These are phyloP conservation scores for Leucocoprinus sp. DNA, from an alignment of 768 basidiomycete genomes.

Conservation along the genomic window DNA sequence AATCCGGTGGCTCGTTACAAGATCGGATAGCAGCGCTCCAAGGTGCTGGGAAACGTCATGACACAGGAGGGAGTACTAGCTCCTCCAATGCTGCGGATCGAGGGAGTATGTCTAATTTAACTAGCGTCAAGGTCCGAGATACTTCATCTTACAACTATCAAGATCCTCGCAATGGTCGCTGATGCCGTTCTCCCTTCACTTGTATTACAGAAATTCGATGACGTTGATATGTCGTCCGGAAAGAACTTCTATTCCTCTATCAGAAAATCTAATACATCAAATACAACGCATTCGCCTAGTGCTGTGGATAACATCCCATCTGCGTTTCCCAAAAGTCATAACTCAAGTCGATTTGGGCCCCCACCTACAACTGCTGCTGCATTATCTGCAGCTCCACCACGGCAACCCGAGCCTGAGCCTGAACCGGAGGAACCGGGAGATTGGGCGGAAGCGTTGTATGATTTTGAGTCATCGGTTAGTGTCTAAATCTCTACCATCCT, in stretches of 20 bases:
- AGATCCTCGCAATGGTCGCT: not conserved
- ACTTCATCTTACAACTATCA: not conserved
- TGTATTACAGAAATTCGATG: constrained; percentile 48
- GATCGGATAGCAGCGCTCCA: constrained; percentile 13
- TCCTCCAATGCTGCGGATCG: constrained; percentile 10
- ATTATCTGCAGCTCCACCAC: constrained; percentile 23
- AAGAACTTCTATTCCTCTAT: constrained; percentile 41
- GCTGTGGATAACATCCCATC: constrained; percentile 19
- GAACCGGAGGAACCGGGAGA: constrained; percentile 41
- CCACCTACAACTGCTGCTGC: constrained; percentile 33
- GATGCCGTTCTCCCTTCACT: not conserved
- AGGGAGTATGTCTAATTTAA: constrained; percentile 7
- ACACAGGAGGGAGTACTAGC: constrained; percentile 11
- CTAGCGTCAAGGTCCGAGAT: constrained; percentile 5
- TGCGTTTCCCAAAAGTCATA: constrained; percentile 37
- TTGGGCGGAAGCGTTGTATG: constrained; percentile 76
- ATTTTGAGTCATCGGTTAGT: constrained; percentile 57
- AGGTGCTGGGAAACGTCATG: constrained; percentile 2
- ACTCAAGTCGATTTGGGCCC: constrained; percentile 32
- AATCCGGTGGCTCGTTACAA: constrained; percentile 10
- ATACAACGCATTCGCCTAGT: not conserved
- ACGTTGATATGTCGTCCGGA: constrained; percentile 45
- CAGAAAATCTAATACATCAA: constrained; percentile 18
- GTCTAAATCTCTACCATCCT: not conserved
- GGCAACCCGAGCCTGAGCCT: constrained; percentile 27